These are phyloP conservation scores for Calocybe cyanea DNA, from an alignment of 768 basidiomycete genomes.

Conservation along the genomic window DNA sequence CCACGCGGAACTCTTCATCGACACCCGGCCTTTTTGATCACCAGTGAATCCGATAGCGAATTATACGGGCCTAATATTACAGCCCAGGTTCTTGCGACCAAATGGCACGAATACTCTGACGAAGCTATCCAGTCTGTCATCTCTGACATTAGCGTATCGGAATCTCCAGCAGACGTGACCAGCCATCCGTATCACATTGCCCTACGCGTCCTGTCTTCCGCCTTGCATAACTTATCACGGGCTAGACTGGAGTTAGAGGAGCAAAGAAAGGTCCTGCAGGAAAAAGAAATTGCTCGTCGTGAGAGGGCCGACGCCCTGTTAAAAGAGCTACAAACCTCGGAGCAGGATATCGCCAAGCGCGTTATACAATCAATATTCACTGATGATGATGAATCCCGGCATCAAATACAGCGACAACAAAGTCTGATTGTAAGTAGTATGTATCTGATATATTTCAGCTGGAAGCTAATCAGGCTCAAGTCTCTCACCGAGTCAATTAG, in stretches of 20 bases:
- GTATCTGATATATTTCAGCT: not conserved
- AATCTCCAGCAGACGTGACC: conserved; percentile 43
- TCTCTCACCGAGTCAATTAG: conserved; percentile 50
- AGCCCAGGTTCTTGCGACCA: conserved; percentile 55
- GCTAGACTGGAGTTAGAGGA: conserved; percentile 65
- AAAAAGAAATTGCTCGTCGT: conserved; percentile 56
- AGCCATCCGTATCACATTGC: conserved; percentile 63
- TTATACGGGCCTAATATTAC: conserved; percentile 29
- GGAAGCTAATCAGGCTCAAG: conserved; percentile 24
- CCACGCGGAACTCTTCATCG: conserved; percentile 7
- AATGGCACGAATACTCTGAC: conserved; percentile 79
- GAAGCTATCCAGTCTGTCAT: conserved; percentile 66
- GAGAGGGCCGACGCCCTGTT: conserved; percentile 52
- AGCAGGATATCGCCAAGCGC: conserved; percentile 63
- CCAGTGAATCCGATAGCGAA: conserved; percentile 31
- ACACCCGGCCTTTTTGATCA: conserved; percentile 28
- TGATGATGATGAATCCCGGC: conserved; percentile 43
- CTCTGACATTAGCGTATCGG: conserved; percentile 40
- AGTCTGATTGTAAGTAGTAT: conserved; percentile 50
- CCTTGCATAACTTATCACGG: conserved; percentile 54
- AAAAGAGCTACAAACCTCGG: conserved; percentile 53
- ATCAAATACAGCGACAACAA: conserved; percentile 50
- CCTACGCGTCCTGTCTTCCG: conserved; percentile 66
- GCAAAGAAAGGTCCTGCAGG: conserved; percentile 42
- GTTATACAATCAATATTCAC: conserved; percentile 66